phyloP scores from a whole-genome alignment of 2,329 filamentous ascomycete genomes.

The Aspergillus hortae region DNA sequence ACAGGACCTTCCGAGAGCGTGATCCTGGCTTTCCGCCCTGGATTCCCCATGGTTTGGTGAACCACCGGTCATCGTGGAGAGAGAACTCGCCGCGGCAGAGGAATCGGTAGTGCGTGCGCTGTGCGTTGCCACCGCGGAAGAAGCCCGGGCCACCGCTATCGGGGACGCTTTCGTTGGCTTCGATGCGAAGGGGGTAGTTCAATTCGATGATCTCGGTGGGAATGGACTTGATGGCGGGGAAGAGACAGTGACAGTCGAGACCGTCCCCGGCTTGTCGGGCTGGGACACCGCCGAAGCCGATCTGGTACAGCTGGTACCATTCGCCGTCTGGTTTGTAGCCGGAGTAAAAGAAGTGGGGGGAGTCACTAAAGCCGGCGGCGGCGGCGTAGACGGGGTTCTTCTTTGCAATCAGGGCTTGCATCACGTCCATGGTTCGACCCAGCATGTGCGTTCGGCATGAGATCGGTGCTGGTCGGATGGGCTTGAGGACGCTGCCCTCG shows the following conservation, averaged over 20 bases:
- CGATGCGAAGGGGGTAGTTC: conserved; percentile 48
- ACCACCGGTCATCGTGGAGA: conserved; percentile 49
- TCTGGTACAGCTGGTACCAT: conserved; percentile 50
- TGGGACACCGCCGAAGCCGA: conserved; percentile 50
- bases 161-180: conserved; percentile 47
- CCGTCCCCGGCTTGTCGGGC: conserved; percentile 48
- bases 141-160: conserved; percentile 49
- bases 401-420: conserved; percentile 50
- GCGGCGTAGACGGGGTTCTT: conserved; percentile 45
- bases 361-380: conserved; percentile 51
- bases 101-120: conserved; percentile 48
- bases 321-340: conserved; percentile 48
- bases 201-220: conserved; percentile 49
- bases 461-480: conserved; percentile 46
- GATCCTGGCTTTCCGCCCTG: conserved; percentile 45
- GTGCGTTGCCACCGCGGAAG: conserved; percentile 48
- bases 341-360: conserved; percentile 50
- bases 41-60: conserved; percentile 50
- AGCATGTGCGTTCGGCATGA: conserved; percentile 49
- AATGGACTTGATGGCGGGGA: conserved; percentile 50
- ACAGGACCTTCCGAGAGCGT: conserved; percentile 43
- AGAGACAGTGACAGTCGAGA: conserved; percentile 50
- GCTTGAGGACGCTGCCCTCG: conserved; percentile 44
- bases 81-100: conserved; percentile 45
- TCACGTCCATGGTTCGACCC: conserved; percentile 48